phyloP scores from a whole-genome alignment of 73 alveolate species.

The Paramecium sonneborni region DNA sequence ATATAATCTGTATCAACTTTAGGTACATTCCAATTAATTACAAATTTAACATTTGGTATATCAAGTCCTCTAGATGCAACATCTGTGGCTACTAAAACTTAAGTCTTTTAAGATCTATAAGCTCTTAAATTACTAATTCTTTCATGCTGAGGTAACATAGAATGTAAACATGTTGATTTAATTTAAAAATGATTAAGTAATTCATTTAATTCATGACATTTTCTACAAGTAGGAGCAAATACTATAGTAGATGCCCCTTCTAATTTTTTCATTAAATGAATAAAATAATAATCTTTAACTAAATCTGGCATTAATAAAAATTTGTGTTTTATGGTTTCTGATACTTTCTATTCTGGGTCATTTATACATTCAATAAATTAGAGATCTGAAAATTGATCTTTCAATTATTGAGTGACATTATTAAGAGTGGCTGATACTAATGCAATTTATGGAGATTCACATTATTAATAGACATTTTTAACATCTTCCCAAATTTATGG shows the following conservation, averaged over 20 bases:
- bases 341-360: slow-evolving; percentile 29
- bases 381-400: not conserved
- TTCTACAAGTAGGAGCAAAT: slow-evolving; percentile 84
- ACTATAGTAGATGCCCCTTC: slow-evolving; percentile 82
- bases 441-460: not conserved
- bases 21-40: slow-evolving; percentile 94
- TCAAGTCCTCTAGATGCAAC: slow-evolving; percentile 98
- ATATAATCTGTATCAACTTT: slow-evolving; percentile 89
- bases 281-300: slow-evolving; percentile 88
- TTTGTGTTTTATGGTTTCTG: slow-evolving; percentile 63
- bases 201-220: slow-evolving; percentile 72
- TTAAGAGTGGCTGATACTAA: slow-evolving; percentile 63
- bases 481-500: slow-evolving; percentile 62
- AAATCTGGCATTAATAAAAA: slow-evolving; percentile 89
- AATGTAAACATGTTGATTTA: slow-evolving; percentile 66
- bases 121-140: slow-evolving; percentile 87
- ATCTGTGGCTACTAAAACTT: slow-evolving; percentile 96
- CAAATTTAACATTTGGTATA: slow-evolving; percentile 93
- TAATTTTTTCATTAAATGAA: slow-evolving; percentile 78
- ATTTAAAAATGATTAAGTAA: slow-evolving; percentile 69
- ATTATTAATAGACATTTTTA: not conserved
- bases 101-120: slow-evolving; percentile 83
- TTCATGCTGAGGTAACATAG: slow-evolving; percentile 72
- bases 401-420: slow-evolving; percentile 64
- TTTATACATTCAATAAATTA: not conserved